These are phyloP conservation scores for Gymnopus androsaceus DNA, from an alignment of 1,284 basidiomycete genomes.

Conservation along the genomic window DNA sequence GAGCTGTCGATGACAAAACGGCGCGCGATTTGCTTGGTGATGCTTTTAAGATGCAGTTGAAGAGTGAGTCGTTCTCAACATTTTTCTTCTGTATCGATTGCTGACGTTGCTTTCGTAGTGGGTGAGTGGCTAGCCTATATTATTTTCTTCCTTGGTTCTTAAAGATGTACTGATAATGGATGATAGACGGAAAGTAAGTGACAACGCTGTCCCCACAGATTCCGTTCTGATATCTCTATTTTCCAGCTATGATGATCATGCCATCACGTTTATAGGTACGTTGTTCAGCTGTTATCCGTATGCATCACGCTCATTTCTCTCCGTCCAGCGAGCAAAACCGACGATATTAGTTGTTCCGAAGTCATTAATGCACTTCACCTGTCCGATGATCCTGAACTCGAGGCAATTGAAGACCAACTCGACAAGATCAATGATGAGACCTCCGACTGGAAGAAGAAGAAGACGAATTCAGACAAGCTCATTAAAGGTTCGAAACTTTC, in stretches of 20 bases:
- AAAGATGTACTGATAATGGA: neutral
- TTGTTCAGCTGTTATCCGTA: neutral
- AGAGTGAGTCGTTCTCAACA: slow-evolving; percentile 44
- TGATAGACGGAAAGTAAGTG: slow-evolving; percentile 53
- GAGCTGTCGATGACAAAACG: slow-evolving; percentile 61
- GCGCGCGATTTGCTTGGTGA: slow-evolving; percentile 61
- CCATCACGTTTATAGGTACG: slow-evolving; percentile 61
- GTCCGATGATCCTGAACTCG: slow-evolving; percentile 52
- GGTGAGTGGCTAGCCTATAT: slow-evolving; percentile 26
- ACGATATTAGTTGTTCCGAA: slow-evolving; percentile 64
- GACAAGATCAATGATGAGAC: slow-evolving; percentile 38
- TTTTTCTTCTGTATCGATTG: neutral
- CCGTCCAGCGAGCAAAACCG: slow-evolving; percentile 56
- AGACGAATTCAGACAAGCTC: slow-evolving; percentile 38
- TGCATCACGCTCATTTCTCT: slow-evolving; percentile 1
- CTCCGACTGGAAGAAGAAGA: slow-evolving; percentile 43
- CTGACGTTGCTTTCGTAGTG: slow-evolving; percentile 30
- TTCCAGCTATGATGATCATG: slow-evolving; percentile 51
- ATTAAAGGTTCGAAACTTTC: slow-evolving; percentile 40
- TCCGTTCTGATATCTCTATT: neutral
- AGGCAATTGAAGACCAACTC: slow-evolving; percentile 50
- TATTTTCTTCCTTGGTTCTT: neutral
- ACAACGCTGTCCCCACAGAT: neutral
- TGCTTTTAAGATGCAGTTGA: slow-evolving; percentile 61
- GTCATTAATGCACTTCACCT: slow-evolving; percentile 52